Percentiles rank a stretch among this genome's conserved stretches.
Conservation (phyloP, 306 rosid genomes). For the Betula pendula region DNA sequence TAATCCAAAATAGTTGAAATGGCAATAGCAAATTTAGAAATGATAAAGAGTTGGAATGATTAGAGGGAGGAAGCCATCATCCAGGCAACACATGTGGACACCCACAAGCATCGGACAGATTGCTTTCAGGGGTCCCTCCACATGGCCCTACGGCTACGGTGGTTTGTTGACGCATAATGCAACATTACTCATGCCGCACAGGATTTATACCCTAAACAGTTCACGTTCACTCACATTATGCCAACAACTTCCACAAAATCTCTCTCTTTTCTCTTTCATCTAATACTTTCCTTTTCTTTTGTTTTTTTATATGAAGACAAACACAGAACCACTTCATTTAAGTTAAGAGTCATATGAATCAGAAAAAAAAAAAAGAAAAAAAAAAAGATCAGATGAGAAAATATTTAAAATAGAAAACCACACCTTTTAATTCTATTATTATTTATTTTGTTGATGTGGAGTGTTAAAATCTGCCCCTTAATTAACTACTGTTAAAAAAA, state of each 20-base stretch:
- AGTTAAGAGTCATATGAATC: too few species aligned
- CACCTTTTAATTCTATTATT: too few species aligned
- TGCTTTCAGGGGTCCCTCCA: conserved; percentile 13
- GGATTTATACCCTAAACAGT: not conserved
- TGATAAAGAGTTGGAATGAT: not conserved
- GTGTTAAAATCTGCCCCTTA: too few species aligned
- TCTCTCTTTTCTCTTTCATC: not conserved
- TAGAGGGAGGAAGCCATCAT: not conserved
- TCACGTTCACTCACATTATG: conserved; percentile 1
- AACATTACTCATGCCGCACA: not conserved
- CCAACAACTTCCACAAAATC: not conserved
- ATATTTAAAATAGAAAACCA: too few species aligned
- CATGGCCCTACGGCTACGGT: conserved; percentile 20
- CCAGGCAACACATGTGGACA: not conserved
- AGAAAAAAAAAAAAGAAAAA: too few species aligned
- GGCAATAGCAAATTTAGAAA: not conserved
- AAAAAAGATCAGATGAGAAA: too few species aligned
- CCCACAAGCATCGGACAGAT: conserved; percentile 7
- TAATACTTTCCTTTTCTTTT: not conserved
- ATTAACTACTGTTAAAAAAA: too few species aligned
- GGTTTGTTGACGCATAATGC: not conserved
- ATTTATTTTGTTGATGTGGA: too few species aligned
- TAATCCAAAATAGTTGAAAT: not conserved
- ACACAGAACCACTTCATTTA: too few species aligned
- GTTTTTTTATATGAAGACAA: not conserved